These are phyloP conservation scores for Aureobasidium zeae DNA, from an alignment of 2,329 filamentous ascomycete species.

Conservation along the genomic window DNA sequence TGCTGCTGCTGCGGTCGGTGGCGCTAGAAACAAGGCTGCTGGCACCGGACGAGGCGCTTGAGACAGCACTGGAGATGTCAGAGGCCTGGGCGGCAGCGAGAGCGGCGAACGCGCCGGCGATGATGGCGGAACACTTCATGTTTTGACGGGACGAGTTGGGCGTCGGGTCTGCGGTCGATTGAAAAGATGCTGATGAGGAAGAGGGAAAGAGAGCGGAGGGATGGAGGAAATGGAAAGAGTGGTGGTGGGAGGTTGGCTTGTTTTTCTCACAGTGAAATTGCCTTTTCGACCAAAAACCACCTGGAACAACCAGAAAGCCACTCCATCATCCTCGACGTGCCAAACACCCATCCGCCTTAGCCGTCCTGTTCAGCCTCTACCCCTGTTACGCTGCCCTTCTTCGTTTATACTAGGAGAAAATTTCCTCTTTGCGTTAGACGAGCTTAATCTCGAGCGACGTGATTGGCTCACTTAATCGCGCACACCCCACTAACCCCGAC, in stretches of 20 bases:
- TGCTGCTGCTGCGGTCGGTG: constrained; percentile 5
- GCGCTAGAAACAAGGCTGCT: constrained; percentile 8
- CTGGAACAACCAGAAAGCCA: constrained; percentile 12
- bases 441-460: neutral
- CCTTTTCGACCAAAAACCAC: constrained; percentile 6
- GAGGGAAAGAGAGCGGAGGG: constrained; percentile 6
- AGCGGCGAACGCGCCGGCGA: constrained; percentile 13
- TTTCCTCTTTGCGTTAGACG: neutral
- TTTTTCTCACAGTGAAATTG: constrained; percentile 13
- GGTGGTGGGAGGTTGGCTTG: constrained; percentile 12
- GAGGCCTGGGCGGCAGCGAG: constrained; percentile 13
- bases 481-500: constrained; percentile 9
- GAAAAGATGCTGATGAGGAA: constrained; percentile 2
- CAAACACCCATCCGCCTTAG: constrained; percentile 4
- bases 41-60: neutral
- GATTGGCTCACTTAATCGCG: constrained; percentile 15
- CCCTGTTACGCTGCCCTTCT: neutral
- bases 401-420: constrained; percentile 3
- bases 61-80: constrained; percentile 3
- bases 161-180: constrained; percentile 14
- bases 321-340: constrained; percentile 7
- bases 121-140: constrained; percentile 11
- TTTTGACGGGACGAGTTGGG: constrained; percentile 14
- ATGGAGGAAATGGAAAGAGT: neutral
- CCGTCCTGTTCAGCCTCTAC: constrained; percentile 11